phyloP scores from a whole-genome alignment of 176 grass and related monocot species.

The Zoysia pacifica region DNA sequence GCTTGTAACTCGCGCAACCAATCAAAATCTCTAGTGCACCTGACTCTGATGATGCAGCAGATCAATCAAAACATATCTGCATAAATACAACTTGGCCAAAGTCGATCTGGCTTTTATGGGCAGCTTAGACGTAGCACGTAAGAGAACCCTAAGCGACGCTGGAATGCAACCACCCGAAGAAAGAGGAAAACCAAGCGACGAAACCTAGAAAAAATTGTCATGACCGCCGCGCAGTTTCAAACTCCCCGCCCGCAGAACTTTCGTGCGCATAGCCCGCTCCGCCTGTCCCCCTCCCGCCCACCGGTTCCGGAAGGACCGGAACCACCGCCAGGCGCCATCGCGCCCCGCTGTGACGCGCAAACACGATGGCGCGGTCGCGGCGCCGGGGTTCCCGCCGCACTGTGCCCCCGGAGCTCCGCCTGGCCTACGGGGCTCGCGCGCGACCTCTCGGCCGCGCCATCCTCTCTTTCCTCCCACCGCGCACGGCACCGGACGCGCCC shows the following conservation, averaged over 20 bases:
- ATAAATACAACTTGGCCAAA: too few species aligned
- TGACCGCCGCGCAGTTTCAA: neutral
- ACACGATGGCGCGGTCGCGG: conserved; percentile 27
- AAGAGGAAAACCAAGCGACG: too few species aligned
- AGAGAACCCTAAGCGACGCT: too few species aligned
- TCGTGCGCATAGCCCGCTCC: neutral
- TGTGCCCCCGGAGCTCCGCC: conserved; percentile 36
- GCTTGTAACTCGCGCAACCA: too few species aligned
- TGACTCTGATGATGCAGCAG: too few species aligned
- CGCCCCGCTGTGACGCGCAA: neutral
- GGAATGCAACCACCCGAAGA: too few species aligned
- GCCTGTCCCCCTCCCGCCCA: neutral
- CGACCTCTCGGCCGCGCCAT: conserved; percentile 35
- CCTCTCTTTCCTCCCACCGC: conserved; percentile 32
- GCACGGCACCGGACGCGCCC: neutral
- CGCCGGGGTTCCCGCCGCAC: neutral
- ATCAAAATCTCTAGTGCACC: too few species aligned
- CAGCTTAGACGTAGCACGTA: too few species aligned
- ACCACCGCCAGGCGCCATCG: neutral
- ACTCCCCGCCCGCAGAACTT: neutral
- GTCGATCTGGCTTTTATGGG: too few species aligned
- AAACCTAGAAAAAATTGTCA: neutral
- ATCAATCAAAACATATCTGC: too few species aligned
- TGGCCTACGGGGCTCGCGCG: conserved; percentile 27
- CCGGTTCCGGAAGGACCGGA: too few species aligned